Percentiles rank a stretch among this genome's conserved stretches.
Evolutionary conservation across 2,329 filamentous ascomycete genomes (phyloP).

Genomic region (Exophiala oligosperma): DNA sequence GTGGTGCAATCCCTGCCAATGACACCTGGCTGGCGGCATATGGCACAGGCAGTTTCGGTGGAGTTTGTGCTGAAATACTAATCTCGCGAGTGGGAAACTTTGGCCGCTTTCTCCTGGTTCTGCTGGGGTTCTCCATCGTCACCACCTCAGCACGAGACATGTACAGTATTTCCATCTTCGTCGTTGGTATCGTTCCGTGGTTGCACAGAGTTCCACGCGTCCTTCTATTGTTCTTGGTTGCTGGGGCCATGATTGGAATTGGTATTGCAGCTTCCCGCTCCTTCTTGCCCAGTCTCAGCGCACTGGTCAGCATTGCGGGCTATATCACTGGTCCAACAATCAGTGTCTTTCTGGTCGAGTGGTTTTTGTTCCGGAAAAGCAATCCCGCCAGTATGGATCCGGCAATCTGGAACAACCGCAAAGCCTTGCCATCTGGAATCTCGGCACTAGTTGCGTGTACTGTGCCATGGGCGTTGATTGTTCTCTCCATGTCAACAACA

Average conservation of each 20-base stretch:
- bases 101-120: conserved; percentile 61
- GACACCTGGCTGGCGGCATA: conserved; percentile 59
- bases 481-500: conserved; percentile 67
- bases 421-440: conserved; percentile 60
- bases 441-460: conserved; percentile 62
- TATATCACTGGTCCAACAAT: conserved; percentile 20
- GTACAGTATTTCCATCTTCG: conserved; percentile 11
- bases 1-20: conserved; percentile 55
- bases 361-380: conserved; percentile 59
- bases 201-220: conserved; percentile 7
- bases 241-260: conserved; percentile 7
- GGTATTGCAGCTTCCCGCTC: conserved; percentile 9
- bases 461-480: conserved; percentile 63
- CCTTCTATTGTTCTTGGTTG: conserved; percentile 1
- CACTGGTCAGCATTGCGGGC: conserved; percentile 44
- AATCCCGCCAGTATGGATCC: conserved; percentile 55
- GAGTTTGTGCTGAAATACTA: conserved; percentile 66
- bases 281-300: conserved; percentile 19
- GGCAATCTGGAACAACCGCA: conserved; percentile 60
- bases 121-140: conserved; percentile 62
- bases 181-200: conserved; percentile 2
- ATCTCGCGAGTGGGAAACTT: conserved; percentile 58
- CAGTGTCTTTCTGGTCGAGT: conserved; percentile 47
- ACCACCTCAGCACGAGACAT: conserved; percentile 57
- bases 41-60: conserved; percentile 28